phyloP scores from a whole-genome alignment of 2,329 filamentous ascomycete species.

The Xylaria sp. region DNA sequence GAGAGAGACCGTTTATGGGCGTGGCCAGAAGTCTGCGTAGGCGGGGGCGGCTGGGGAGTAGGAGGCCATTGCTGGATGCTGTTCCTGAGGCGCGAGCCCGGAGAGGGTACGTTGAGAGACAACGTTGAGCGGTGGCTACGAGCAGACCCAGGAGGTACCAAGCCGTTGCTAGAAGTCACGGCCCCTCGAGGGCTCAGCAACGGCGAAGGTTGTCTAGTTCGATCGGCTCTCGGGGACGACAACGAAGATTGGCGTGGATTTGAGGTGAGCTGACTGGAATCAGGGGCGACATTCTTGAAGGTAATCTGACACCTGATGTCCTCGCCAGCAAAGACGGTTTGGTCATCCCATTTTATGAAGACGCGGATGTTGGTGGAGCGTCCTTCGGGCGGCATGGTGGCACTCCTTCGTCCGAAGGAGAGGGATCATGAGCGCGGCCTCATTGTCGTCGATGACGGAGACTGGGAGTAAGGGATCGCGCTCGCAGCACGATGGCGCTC shows the following conservation, averaged over 20 bases:
- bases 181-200: conserved; percentile 55
- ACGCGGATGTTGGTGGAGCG: conserved; percentile 81
- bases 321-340: conserved; percentile 96
- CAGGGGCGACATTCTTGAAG: conserved; percentile 83
- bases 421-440: conserved; percentile 44
- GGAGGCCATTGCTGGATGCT: conserved; percentile 60
- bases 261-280: conserved; percentile 49
- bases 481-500: conserved; percentile 25
- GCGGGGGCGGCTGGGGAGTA: conserved; percentile 42
- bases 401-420: conserved; percentile 51
- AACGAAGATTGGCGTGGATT: conserved; percentile 43
- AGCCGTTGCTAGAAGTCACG: conserved; percentile 51
- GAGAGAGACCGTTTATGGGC: conserved; percentile 81
- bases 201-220: conserved; percentile 55
- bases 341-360: conserved; percentile 93
- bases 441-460: conserved; percentile 42
- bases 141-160: conserved; percentile 58
- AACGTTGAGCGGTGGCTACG: conserved; percentile 74
- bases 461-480: conserved; percentile 8
- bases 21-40: conserved; percentile 57
- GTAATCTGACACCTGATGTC: conserved; percentile 95
- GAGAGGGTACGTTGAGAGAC: conserved; percentile 67
- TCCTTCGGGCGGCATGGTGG: conserved; percentile 60
- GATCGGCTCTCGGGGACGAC: conserved; percentile 50
- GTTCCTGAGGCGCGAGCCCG: conserved; percentile 56